These are phyloP conservation scores for Eucalyptus lansdowneana DNA, from an alignment of 345 rosid species.

Conservation along the genomic window DNA sequence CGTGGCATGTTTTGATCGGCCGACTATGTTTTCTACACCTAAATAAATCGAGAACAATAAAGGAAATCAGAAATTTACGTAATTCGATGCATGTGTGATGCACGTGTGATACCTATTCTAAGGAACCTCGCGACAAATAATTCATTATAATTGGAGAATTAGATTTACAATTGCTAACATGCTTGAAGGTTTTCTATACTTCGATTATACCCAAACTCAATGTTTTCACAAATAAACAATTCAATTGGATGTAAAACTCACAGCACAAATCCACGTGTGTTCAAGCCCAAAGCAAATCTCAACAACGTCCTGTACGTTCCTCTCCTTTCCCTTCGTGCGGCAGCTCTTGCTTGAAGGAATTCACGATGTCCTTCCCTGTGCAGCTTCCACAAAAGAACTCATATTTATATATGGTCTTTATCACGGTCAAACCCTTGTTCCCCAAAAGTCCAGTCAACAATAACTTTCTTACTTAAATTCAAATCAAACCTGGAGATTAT, in stretches of 20 bases:
- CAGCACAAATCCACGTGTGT: neutral
- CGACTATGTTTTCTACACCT: neutral
- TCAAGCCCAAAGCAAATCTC: neutral
- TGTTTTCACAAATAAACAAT: too few species aligned
- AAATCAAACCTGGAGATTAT: neutral
- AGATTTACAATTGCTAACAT: neutral
- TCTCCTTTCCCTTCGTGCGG: neutral
- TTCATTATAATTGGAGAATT: too few species aligned
- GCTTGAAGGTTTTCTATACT: neutral
- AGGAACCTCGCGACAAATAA: accelerated
- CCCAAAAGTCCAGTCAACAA: neutral
- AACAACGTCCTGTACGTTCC: neutral
- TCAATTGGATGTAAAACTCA: neutral
- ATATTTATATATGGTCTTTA: neutral
- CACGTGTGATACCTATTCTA: accelerated
- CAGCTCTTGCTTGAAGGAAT: neutral
- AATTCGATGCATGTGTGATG: too few species aligned
- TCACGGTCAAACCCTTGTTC: neutral
- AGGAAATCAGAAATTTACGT: too few species aligned
- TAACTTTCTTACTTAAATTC: neutral
- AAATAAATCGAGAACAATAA: too few species aligned
- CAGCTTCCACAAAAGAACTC: neutral
- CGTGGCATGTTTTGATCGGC: slow-evolving; percentile 30
- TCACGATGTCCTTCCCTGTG: neutral
- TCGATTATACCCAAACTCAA: neutral